Evolutionary conservation across 306 rosid genomes (phyloP).

Genomic region (Casuarina glauca): DNA sequence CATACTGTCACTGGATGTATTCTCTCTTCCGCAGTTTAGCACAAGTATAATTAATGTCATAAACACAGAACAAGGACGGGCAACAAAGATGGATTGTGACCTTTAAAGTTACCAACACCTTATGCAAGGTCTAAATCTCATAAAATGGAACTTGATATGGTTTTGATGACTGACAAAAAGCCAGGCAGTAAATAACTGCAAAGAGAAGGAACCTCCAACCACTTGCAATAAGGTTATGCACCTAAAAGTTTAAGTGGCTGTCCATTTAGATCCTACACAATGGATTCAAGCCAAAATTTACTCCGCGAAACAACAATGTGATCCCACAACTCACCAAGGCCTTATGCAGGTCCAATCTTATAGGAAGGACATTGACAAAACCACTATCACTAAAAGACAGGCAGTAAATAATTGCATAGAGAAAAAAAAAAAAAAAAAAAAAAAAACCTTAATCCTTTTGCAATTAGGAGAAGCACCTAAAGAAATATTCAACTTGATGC

Average conservation of each 20-base stretch:
- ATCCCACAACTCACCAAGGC: not conserved
- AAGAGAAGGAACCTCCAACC: not conserved
- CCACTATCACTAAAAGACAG: constrained; percentile 11
- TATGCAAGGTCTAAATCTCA: constrained; percentile 9
- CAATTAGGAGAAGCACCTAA: not conserved
- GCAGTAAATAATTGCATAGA: not conserved
- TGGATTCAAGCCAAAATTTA: not conserved
- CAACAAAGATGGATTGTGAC: not conserved
- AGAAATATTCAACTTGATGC: not conserved
- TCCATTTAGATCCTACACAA: not conserved
- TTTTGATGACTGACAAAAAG: constrained; percentile 3
- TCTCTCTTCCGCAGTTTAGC: not conserved
- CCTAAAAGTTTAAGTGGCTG: not conserved
- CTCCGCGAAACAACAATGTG: not conserved
- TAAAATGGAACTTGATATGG: constrained; percentile 2
- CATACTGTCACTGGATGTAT: not conserved
- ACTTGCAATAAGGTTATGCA: not conserved
- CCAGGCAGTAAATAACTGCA: constrained; percentile 1
- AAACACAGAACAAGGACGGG: not conserved
- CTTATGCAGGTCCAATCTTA: constrained; percentile 10
- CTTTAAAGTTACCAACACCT: not conserved
- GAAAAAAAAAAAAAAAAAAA: not conserved
- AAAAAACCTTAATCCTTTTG: not conserved
- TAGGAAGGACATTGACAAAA: constrained; percentile 9
- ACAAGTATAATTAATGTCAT: not conserved